Percentiles rank a stretch among this genome's conserved stretches.
phyloP scores from a whole-genome alignment of 345 rosid species.

The Toxicodendron radicans region DNA sequence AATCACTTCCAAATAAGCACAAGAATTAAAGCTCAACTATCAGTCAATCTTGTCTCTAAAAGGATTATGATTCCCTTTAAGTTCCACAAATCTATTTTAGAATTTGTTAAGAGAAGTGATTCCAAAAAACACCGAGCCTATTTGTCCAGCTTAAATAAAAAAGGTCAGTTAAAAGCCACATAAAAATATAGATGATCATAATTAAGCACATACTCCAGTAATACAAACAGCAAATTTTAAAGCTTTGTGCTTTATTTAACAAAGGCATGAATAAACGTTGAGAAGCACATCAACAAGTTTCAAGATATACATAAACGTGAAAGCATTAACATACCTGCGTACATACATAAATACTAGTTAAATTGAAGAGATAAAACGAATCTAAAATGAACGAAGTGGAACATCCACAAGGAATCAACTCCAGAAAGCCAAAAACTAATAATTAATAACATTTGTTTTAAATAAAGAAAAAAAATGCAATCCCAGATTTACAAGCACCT shows the following conservation, averaged over 20 bases:
- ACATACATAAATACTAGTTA: background rate
- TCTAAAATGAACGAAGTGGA: background rate
- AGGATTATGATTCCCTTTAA: background rate
- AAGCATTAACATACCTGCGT: background rate
- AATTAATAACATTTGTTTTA: background rate
- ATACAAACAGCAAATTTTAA: background rate
- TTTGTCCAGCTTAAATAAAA: background rate
- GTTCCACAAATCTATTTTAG: background rate
- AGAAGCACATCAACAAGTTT: background rate
- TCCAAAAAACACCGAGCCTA: background rate
- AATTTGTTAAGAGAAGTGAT: background rate
- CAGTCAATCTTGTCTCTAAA: background rate
- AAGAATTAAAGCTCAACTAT: background rate
- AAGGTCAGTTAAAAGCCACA: background rate
- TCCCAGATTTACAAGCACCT: slow-evolving; percentile 23
- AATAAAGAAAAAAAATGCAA: slow-evolving; percentile 2
- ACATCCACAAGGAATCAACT: slow-evolving; percentile 1
- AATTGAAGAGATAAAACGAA: background rate
- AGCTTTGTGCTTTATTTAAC: background rate
- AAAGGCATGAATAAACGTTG: background rate
- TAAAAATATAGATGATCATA: background rate
- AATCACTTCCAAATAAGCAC: slow-evolving; percentile 3
- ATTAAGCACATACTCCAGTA: background rate
- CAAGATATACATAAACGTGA: background rate
- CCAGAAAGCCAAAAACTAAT: background rate